Evolutionary conservation across 345 rosid species (phyloP).

Genomic region (Salix purpurea): DNA sequence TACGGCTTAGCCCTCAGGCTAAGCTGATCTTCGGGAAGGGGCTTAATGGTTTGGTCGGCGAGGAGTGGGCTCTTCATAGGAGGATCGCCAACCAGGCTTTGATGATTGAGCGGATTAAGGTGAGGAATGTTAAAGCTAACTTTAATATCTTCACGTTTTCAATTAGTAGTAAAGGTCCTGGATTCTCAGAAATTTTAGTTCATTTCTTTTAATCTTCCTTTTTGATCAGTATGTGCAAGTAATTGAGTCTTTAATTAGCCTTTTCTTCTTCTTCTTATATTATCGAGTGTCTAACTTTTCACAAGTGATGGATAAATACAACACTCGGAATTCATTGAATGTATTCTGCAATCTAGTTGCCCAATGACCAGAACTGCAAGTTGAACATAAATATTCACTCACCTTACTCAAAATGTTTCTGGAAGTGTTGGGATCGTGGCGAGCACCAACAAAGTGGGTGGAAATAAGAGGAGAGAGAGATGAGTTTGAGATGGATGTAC

Average conservation of each 20-base stretch:
- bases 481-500: constrained; percentile 63
- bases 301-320: no score
- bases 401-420: neutral
- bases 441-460: constrained; percentile 68
- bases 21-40: constrained; percentile 58
- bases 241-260: no score
- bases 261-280: no score
- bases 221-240: no score
- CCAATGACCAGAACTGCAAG: no score
- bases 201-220: neutral
- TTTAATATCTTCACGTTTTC: neutral
- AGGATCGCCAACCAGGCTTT: constrained; percentile 65
- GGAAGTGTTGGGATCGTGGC: constrained; percentile 63
- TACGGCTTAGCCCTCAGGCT: constrained; percentile 29
- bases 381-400: neutral
- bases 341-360: no score
- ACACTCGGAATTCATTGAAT: no score
- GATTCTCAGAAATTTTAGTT: neutral
- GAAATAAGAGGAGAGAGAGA: constrained; percentile 46
- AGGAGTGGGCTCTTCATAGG: constrained; percentile 64
- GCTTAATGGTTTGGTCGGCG: constrained; percentile 59
- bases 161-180: neutral
- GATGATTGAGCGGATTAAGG: constrained; percentile 64
- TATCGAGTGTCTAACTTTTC: no score
- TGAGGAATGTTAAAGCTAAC: constrained; percentile 3